phyloP scores from a whole-genome alignment of 2,329 filamentous ascomycete genomes.

The Cephalotrichum gorgonifer region DNA sequence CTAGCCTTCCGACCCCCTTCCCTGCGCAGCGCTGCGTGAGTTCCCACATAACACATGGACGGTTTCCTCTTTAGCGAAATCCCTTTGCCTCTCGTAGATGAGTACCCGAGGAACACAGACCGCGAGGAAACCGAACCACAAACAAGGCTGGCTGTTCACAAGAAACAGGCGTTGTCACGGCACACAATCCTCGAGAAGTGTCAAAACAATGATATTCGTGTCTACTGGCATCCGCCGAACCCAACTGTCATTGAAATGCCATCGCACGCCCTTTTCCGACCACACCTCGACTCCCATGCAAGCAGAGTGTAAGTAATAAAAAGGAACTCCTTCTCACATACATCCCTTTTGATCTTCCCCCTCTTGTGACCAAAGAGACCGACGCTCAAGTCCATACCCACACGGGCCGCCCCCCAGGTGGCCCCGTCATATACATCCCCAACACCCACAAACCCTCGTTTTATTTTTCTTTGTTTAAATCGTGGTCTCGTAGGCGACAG shows the following conservation, averaged over 20 bases:
- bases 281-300: background rate
- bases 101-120: no score
- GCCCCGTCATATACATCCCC: background rate
- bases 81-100: no score
- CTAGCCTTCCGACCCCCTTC: no score
- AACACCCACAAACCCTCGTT: background rate
- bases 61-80: no score
- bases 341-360: background rate
- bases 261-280: background rate
- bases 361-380: background rate
- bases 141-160: no score
- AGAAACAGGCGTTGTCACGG: no score
- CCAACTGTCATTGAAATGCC: conserved; percentile 1
- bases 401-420: background rate
- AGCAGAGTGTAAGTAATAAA: background rate
- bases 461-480: conserved; percentile 55
- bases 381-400: background rate
- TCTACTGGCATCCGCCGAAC: background rate
- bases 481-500: conserved; percentile 94
- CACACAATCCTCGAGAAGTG: background rate
- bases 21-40: no score
- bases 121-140: no score
- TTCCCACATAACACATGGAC: no score
- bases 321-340: background rate
- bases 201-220: conserved; percentile 1